Conservation (phyloP, 768 basidiomycete genomes). For the Amanita thiersii region DNA sequence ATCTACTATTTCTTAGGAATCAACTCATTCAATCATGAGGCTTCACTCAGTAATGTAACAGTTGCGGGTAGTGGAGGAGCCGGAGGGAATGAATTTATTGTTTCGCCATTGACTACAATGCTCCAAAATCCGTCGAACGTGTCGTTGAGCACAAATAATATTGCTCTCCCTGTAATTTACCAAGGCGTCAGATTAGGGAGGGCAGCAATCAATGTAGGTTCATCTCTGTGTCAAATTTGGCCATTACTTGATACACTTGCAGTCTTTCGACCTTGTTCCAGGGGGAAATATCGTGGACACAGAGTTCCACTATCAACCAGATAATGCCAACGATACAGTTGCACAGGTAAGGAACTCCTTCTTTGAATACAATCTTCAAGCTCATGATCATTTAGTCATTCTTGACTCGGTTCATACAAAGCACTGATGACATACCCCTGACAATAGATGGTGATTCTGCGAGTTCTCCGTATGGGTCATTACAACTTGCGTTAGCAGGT, state of each 20-base stretch:
- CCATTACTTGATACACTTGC: conserved; percentile 4
- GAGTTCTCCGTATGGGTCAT: conserved; percentile 56
- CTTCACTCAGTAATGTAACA: conserved; percentile 44
- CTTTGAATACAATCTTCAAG: not conserved
- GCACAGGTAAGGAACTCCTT: conserved; percentile 33
- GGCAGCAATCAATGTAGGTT: conserved; percentile 47
- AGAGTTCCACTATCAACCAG: conserved; percentile 64
- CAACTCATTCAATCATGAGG: conserved; percentile 46
- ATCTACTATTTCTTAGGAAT: conserved; percentile 32
- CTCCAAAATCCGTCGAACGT: conserved; percentile 65
- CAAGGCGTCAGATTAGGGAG: conserved; percentile 49
- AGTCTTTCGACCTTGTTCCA: conserved; percentile 52
- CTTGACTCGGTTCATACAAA: conserved; percentile 52
- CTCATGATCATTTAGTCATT: conserved; percentile 31
- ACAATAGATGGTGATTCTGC: conserved; percentile 50
- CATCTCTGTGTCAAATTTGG: not conserved
- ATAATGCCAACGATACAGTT: conserved; percentile 55
- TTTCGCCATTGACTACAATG: conserved; percentile 46
- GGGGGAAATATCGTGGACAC: conserved; percentile 44
- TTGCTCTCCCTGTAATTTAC: conserved; percentile 53
- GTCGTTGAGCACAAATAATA: conserved; percentile 47
- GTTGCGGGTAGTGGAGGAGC: conserved; percentile 59
- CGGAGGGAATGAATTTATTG: conserved; percentile 51
- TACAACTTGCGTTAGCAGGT: conserved; percentile 46
- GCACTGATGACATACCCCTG: conserved; percentile 35